These are phyloP conservation scores for Dioszegia aurantiaca DNA, from an alignment of 768 basidiomycete species.

Conservation along the genomic window DNA sequence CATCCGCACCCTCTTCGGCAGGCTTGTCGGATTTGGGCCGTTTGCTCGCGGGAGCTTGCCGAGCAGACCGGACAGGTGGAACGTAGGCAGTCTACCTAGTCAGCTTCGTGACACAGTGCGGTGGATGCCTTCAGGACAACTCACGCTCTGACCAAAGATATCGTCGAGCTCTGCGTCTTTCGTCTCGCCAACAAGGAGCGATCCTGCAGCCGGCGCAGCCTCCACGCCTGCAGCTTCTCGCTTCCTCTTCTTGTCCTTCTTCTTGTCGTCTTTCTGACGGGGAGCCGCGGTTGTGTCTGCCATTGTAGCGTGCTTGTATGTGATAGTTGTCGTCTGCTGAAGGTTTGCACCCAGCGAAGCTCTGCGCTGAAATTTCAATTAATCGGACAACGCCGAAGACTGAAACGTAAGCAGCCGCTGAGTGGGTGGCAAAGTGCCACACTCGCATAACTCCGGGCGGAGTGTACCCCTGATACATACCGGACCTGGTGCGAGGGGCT, in stretches of 20 bases:
- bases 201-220: constrained; percentile 3
- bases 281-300: constrained; percentile 6
- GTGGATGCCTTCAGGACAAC: constrained; percentile 34
- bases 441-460: no score
- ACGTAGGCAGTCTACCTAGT: constrained; percentile 7
- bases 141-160: constrained; percentile 61
- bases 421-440: no score
- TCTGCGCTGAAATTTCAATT: background rate
- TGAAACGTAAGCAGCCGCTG: no score
- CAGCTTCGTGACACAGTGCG: background rate
- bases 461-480: no score
- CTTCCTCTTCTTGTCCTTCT: constrained; percentile 25
- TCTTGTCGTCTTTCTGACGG: constrained; percentile 19
- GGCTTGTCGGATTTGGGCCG: background rate
- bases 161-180: constrained; percentile 64
- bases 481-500: no score
- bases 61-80: background rate
- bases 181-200: constrained; percentile 30
- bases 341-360: background rate
- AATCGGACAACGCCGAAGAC: background rate
- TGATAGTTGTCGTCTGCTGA: background rate
- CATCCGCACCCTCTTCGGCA: constrained; percentile 3
- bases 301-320: constrained; percentile 1
- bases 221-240: constrained; percentile 11
- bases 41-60: background rate